Base-by-base conservation (phyloP, 495 filamentous ascomycete genomes). In the Pseudotulostoma volvatum region DNA sequence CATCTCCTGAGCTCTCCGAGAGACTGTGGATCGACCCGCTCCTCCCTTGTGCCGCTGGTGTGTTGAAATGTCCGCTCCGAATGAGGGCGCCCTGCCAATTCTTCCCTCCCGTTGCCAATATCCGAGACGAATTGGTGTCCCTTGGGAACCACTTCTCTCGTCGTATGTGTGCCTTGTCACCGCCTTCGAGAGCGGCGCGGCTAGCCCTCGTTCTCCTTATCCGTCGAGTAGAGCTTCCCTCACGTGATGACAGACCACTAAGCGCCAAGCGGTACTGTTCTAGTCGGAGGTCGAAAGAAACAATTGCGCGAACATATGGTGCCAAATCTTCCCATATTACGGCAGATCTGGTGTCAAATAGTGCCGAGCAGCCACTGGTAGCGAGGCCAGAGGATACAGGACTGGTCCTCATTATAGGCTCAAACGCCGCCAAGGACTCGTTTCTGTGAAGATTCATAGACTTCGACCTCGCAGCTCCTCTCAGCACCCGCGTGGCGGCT, bases 171-270 rank as follows among this genome's bases (percentile, higher is more conserved):
- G 74, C 70, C 46, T 90, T 74, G 33, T 67, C 67, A 1, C 84
- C 77, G 13, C 86, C 87, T 48, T 93, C 86, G 0, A 87, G 64
- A 0, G 88, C 92, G 9, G 80, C 81, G 28, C 85, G 71, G 18
- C 82, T 81, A 15, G 84, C 73, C 31, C 86, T 61, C 0, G 90
- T 95, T 0, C 68, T 87, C 17, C 90, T 62, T 49, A 74, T 67
- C 13, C 73, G 68, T 53, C 85, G 87, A 9, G 61, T 59, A 7
- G 50, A 50, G 17, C 56, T 63, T 2, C 61, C 68, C 11, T 65
- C 68, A 21, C 64, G 57, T 28, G 71, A 71, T 13, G 86, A 53
- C 1, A 88, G 49, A 9, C 59, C 73, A 42, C 76, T 76, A 2
- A 83, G 50, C 11, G 66, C 68, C 9, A 73, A 45, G 0, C 86